Evolutionary conservation across 441 rosid genomes (phyloP).

Genomic region (Raphanus hybrid): DNA sequence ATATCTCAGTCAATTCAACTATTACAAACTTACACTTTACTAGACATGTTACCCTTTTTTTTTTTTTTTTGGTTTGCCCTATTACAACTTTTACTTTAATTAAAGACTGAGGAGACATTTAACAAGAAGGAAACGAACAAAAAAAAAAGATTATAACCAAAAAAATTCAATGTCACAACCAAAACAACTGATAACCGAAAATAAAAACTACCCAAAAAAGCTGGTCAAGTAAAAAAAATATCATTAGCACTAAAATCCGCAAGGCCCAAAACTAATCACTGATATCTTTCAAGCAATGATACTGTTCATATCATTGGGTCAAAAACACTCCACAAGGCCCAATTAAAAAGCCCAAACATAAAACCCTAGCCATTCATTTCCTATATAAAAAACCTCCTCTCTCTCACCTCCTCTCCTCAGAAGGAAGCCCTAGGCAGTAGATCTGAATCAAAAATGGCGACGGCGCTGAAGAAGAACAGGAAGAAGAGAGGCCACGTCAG

Average conservation of each 20-base stretch:
- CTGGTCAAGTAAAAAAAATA: too few species aligned
- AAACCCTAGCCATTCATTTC: neutral
- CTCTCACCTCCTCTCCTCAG: neutral
- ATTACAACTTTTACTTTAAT: too few species aligned
- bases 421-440: conserved; percentile 1
- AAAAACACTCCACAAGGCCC: neutral
- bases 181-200: too few species aligned
- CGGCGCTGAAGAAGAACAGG: conserved; percentile 81
- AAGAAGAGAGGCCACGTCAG: conserved; percentile 96
- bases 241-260: neutral
- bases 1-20: neutral
- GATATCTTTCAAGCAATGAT: neutral
- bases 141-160: too few species aligned
- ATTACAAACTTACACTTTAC: too few species aligned
- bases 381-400: too few species aligned
- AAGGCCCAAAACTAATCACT: neutral
- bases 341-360: neutral
- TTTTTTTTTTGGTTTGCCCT: neutral
- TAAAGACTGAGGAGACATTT: neutral
- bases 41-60: neutral
- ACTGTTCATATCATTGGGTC: neutral
- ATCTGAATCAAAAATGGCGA: conserved; percentile 59
- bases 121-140: neutral
- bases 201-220: too few species aligned
- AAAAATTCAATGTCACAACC: too few species aligned